Conservation (phyloP, 2,329 filamentous ascomycete genomes). For the Microsporum canis region DNA sequence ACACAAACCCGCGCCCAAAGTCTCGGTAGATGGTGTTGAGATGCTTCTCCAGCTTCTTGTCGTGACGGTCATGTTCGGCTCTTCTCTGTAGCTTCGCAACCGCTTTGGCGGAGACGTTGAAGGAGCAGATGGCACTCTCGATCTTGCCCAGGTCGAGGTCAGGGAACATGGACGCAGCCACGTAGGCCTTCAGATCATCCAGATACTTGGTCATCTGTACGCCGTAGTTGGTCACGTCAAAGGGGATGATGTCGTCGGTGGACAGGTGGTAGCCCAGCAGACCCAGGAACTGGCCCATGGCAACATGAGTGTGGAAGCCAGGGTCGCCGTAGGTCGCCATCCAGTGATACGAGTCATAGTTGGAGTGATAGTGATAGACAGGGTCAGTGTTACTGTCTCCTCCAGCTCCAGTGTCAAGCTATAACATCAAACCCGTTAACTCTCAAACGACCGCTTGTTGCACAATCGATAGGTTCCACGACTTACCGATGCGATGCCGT, state of each 20-base stretch:
- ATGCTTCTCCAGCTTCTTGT: conserved; percentile 14
- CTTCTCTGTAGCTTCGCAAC: conserved; percentile 8
- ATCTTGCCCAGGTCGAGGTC: conserved; percentile 16
- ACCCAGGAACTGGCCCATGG: conserved; percentile 39
- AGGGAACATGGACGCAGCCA: conserved; percentile 16
- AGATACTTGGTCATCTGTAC: conserved; percentile 27
- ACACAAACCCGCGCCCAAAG: conserved; percentile 37
- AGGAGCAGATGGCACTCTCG: conserved; percentile 27
- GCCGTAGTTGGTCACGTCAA: conserved; percentile 31
- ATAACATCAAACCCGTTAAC: background rate
- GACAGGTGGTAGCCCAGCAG: conserved; percentile 35
- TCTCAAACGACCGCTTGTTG: background rate
- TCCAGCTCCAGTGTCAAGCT: conserved; percentile 34
- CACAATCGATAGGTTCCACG: background rate
- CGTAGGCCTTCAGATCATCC: conserved; percentile 22
- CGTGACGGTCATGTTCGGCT: conserved; percentile 6
- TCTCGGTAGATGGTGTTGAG: conserved; percentile 39
- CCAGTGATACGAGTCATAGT: conserved; percentile 42
- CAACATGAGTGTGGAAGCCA: conserved; percentile 39
- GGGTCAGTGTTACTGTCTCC: conserved; percentile 27
- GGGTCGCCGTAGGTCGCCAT: conserved; percentile 43
- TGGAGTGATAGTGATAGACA: conserved; percentile 39
- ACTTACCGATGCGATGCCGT: conserved; percentile 27
- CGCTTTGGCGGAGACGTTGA: conserved; percentile 17
- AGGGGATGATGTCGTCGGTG: conserved; percentile 29